phyloP scores from a whole-genome alignment of 1,284 basidiomycete genomes.

The Athelia psychrophila region DNA sequence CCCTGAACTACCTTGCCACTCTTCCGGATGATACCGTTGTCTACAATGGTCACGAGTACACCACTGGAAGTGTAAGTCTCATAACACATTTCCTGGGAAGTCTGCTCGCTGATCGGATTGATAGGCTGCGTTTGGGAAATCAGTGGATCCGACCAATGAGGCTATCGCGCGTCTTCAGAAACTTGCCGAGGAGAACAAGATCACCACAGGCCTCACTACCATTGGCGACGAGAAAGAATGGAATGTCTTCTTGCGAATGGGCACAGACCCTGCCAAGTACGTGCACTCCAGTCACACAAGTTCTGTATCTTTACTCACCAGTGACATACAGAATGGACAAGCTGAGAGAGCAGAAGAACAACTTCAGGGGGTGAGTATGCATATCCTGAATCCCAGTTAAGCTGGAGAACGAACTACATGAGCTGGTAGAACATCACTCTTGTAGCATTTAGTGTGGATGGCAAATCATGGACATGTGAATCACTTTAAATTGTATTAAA shows the following conservation, averaged over 20 bases:
- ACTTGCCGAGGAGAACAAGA: slow-evolving; percentile 48
- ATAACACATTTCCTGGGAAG: slow-evolving; percentile 40
- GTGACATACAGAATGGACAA: slow-evolving; percentile 50
- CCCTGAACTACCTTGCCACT: slow-evolving; percentile 72
- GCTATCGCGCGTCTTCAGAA: slow-evolving; percentile 55
- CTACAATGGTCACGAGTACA: slow-evolving; percentile 95
- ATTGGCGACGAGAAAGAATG: slow-evolving; percentile 84
- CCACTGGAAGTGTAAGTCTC: slow-evolving; percentile 64
- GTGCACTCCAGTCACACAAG: slow-evolving; percentile 20
- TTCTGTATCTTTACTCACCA: slow-evolving; percentile 1
- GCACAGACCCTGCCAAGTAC: slow-evolving; percentile 55
- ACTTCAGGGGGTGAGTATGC: slow-evolving; percentile 51
- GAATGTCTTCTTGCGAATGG: slow-evolving; percentile 82
- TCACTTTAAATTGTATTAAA: neutral
- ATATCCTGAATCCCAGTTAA: neutral
- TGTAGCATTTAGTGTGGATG: no score
- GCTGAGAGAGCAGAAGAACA: slow-evolving; percentile 84
- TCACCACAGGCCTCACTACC: slow-evolving; percentile 77
- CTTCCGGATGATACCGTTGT: slow-evolving; percentile 83
- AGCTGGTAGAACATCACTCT: no score
- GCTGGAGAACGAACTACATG: no score
- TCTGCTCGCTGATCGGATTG: no score
- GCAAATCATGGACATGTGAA: neutral
- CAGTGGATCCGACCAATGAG: slow-evolving; percentile 58
- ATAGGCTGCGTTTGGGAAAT: slow-evolving; percentile 49